Conservation (phyloP, 164 flowering plant species). For the Vitis rotundifolia region DNA sequence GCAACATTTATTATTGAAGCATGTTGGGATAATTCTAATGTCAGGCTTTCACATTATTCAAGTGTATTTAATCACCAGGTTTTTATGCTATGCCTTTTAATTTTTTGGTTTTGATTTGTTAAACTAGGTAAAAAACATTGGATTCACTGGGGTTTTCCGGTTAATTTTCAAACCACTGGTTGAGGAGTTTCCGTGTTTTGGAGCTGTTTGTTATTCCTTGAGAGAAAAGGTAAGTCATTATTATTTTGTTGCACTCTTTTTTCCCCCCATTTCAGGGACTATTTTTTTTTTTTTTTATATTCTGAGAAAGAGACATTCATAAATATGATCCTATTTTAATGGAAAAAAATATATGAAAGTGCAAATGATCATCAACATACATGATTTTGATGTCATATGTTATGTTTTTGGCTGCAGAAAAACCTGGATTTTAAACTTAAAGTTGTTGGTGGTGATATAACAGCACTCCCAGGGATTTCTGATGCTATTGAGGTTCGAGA, state of each 20-base stretch:
- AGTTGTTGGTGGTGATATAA: conserved; percentile 85
- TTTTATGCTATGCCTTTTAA: background rate
- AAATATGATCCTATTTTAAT: background rate
- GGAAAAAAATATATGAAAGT: background rate
- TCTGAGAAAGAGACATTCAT: background rate
- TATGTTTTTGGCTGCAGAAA: conserved; percentile 53
- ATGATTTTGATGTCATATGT: background rate
- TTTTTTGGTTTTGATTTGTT: background rate
- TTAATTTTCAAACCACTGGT: conserved; percentile 92
- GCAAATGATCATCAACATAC: background rate
- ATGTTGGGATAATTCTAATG: too few species aligned
- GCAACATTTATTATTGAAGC: too few species aligned
- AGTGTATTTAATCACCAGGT: background rate
- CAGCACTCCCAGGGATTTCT: conserved; percentile 81
- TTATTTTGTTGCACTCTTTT: background rate
- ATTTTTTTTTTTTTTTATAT: background rate
- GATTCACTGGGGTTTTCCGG: conserved; percentile 95
- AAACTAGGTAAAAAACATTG: conserved; percentile 85
- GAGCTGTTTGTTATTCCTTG: conserved; percentile 87
- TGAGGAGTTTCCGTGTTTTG: conserved; percentile 88
- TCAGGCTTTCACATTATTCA: background rate
- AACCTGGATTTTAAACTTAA: conserved; percentile 86
- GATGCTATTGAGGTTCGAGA: conserved; percentile 81
- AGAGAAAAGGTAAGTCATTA: conserved; percentile 68
- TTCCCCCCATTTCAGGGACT: background rate